phyloP scores from a whole-genome alignment of 148 eudicot genomes.

The Nyssa sinensis region DNA sequence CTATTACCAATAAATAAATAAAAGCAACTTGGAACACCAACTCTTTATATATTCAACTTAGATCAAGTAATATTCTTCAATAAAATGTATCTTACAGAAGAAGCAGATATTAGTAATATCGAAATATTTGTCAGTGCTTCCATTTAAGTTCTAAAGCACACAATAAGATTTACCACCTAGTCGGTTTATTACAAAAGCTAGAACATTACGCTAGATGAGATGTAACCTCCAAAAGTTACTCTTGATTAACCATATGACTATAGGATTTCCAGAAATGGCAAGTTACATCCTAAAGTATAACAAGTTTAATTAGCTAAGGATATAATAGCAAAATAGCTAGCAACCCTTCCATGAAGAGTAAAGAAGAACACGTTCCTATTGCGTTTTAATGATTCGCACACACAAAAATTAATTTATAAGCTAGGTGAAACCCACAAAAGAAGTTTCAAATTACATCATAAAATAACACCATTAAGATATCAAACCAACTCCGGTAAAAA shows the following conservation, averaged over 20 bases:
- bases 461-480: slow-evolving; percentile 4
- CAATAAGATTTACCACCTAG: neutral
- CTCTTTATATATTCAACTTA: too few species aligned
- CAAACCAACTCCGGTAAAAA: neutral
- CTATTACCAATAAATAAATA: too few species aligned
- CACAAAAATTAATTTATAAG: neutral
- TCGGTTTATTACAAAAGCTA: neutral
- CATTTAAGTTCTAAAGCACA: neutral
- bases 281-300: slow-evolving; percentile 1
- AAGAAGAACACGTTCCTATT: neutral
- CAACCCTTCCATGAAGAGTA: neutral
- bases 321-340: neutral
- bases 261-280: slow-evolving; percentile 1
- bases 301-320: neutral
- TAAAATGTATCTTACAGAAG: neutral
- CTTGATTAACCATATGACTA: neutral
- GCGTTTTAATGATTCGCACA: neutral
- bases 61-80: too few species aligned
- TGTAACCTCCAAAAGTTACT: neutral
- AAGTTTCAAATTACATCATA: neutral
- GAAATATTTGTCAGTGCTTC: neutral
- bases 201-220: neutral
- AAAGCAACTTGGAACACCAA: neutral
- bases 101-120: neutral
- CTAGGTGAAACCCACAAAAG: too few species aligned